Conservation (phyloP, 2,329 filamentous ascomycete species). For the Alternaria postmessia region DNA sequence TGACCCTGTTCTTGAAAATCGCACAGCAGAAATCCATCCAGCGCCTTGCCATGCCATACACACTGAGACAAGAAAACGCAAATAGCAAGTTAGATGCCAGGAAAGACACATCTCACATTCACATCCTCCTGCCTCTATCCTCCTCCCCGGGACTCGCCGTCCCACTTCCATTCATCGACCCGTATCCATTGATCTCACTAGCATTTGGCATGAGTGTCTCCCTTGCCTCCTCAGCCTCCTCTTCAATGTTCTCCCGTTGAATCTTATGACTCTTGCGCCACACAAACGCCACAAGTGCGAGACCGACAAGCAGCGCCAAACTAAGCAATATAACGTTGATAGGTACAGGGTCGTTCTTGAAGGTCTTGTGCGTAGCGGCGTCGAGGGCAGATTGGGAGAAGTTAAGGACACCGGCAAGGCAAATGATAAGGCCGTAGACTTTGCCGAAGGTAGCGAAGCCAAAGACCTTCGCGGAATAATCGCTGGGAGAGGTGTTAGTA, state of each 20-base stretch:
- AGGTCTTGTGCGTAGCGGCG: slow-evolving; percentile 76
- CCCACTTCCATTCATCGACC: slow-evolving; percentile 25
- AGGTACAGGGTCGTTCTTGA: slow-evolving; percentile 75
- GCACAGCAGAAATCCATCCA: not conserved
- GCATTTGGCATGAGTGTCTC: slow-evolving; percentile 48
- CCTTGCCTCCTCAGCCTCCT: slow-evolving; percentile 46
- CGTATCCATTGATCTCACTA: slow-evolving; percentile 35
- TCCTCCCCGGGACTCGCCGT: slow-evolving; percentile 25
- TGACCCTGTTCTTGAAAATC: too few relatives aligned
- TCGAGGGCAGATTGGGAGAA: slow-evolving; percentile 85
- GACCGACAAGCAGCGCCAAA: slow-evolving; percentile 70
- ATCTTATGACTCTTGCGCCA: slow-evolving; percentile 58
- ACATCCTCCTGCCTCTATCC: slow-evolving; percentile 29
- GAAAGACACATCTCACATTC: not conserved
- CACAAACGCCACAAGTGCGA: slow-evolving; percentile 73
- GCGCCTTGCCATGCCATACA: slow-evolving; percentile 21
- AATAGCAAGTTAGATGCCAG: not conserved
- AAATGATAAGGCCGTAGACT: slow-evolving; percentile 92
- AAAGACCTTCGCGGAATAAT: slow-evolving; percentile 91
- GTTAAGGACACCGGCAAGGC: slow-evolving; percentile 82
- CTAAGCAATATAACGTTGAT: slow-evolving; percentile 75
- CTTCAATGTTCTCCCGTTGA: slow-evolving; percentile 46
- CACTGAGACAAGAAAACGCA: not conserved
- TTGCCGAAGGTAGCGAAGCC: slow-evolving; percentile 90
- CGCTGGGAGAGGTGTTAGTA: slow-evolving; percentile 52